Conservation (phyloP, 345 rosid genomes). For the Corchorus olitorius region DNA sequence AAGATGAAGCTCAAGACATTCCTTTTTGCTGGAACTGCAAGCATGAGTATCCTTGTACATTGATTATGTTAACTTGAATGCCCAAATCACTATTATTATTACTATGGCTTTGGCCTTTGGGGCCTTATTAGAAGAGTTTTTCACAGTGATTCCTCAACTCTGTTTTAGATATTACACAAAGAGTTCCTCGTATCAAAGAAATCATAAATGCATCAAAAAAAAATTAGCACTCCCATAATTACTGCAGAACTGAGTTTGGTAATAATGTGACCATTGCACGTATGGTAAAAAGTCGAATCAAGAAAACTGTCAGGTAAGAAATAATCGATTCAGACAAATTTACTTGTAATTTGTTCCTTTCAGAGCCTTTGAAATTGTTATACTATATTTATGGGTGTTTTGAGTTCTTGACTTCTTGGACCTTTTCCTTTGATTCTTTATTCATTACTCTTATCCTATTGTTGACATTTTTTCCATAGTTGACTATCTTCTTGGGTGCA, state of each 20-base stretch:
- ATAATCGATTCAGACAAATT: not conserved
- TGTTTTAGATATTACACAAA: constrained; percentile 84
- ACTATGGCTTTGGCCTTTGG: not conserved
- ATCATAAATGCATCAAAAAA: constrained; percentile 91
- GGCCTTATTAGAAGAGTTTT: constrained; percentile 18
- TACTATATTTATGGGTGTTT: too few species aligned
- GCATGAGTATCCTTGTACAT: constrained; percentile 96
- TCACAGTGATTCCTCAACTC: constrained; percentile 48
- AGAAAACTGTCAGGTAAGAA: constrained; percentile 85
- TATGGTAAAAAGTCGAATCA: constrained; percentile 71
- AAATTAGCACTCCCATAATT: constrained; percentile 87
- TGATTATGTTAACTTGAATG: constrained; percentile 13
- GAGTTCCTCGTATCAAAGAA: constrained; percentile 99
- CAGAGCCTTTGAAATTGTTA: too few species aligned
- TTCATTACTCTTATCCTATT: not conserved
- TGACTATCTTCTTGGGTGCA: constrained; percentile 30
- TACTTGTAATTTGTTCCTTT: not conserved
- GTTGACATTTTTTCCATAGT: constrained; percentile 23
- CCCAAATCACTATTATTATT: not conserved
- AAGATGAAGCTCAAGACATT: constrained; percentile 98
- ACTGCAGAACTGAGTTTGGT: constrained; percentile 72
- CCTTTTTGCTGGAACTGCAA: constrained; percentile 99
- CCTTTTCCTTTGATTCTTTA: not conserved
- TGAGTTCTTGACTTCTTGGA: too few species aligned
- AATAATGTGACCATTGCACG: constrained; percentile 60